A percentile compares a stretch with the other conserved stretches of the same genome.
phyloP scores from a whole-genome alignment of 2,329 filamentous ascomycete species.

The Dissoconium aciculare region DNA sequence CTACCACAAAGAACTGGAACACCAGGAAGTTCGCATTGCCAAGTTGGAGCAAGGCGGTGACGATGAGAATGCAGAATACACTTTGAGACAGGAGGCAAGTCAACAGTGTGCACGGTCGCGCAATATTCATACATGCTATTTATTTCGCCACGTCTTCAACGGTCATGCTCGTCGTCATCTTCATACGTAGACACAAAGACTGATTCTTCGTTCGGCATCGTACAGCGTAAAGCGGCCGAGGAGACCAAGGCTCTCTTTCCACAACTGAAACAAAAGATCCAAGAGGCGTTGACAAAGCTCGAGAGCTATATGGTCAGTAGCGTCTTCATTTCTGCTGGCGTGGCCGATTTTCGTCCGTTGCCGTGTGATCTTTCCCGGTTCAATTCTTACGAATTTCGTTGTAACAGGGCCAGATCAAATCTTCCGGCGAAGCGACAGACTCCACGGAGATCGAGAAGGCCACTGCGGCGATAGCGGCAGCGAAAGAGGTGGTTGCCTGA shows the following conservation, averaged over 20 bases:
- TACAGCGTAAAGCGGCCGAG: slow-evolving; percentile 66
- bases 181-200: too few species aligned
- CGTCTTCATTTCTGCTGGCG: slow-evolving; percentile 11
- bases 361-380: too few species aligned
- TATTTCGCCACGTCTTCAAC: slow-evolving; percentile 1
- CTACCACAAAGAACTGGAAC: slow-evolving; percentile 71
- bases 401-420: slow-evolving; percentile 28
- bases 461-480: slow-evolving; percentile 28
- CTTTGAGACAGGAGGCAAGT: slow-evolving; percentile 73
- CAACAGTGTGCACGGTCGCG: not conserved
- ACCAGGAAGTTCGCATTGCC: slow-evolving; percentile 57
- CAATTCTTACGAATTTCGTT: too few species aligned
- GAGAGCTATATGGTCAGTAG: slow-evolving; percentile 62
- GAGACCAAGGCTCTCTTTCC: slow-evolving; percentile 77
- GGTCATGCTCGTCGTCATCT: not conserved
- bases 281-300: slow-evolving; percentile 54
- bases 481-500: slow-evolving; percentile 27
- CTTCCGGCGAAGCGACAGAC: too few species aligned
- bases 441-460: slow-evolving; percentile 35
- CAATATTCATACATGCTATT: slow-evolving; percentile 2
- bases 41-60: slow-evolving; percentile 39
- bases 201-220: slow-evolving; percentile 5
- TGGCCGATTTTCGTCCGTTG: not conserved
- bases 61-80: slow-evolving; percentile 59
- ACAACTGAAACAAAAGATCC: slow-evolving; percentile 55